phyloP scores from a whole-genome alignment of 2,329 filamentous ascomycete species.

The Calonectria multiphialidica region DNA sequence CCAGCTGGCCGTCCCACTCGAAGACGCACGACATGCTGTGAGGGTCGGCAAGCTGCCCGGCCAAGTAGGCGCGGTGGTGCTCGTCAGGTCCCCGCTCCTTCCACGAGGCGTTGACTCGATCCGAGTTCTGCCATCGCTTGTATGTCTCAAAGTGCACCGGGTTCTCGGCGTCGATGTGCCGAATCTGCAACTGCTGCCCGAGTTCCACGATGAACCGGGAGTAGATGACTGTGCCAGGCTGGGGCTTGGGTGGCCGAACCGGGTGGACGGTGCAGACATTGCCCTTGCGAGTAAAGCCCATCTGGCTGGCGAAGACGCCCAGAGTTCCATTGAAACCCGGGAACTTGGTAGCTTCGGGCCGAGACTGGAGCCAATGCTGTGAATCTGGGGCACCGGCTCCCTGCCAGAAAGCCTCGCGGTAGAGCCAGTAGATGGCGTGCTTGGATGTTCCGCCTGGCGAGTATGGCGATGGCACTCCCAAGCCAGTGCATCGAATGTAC shows the following conservation, averaged over 20 bases:
- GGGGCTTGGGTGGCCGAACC: neutral
- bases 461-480: neutral
- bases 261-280: neutral
- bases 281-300: constrained; percentile 1
- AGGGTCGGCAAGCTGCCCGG: constrained; percentile 38
- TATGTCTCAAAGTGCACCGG: constrained; percentile 41
- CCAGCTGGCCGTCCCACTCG: constrained; percentile 43
- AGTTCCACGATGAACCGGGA: neutral
- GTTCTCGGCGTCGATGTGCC: constrained; percentile 42
- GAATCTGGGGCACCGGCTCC: neutral
- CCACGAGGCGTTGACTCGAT: constrained; percentile 44
- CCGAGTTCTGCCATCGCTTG: constrained; percentile 44
- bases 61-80: constrained; percentile 41
- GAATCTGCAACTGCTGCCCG: constrained; percentile 24
- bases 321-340: neutral
- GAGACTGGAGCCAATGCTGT: neutral
- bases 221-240: neutral
- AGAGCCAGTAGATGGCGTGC: neutral
- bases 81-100: constrained; percentile 43
- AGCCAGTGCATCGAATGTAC: neutral
- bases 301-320: neutral
- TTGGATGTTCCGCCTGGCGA: neutral
- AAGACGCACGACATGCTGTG: constrained; percentile 46
- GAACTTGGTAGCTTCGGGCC: neutral
- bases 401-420: neutral